Conservation (phyloP, 1,139 yeast species). For the Nakaseomyces sp. region DNA sequence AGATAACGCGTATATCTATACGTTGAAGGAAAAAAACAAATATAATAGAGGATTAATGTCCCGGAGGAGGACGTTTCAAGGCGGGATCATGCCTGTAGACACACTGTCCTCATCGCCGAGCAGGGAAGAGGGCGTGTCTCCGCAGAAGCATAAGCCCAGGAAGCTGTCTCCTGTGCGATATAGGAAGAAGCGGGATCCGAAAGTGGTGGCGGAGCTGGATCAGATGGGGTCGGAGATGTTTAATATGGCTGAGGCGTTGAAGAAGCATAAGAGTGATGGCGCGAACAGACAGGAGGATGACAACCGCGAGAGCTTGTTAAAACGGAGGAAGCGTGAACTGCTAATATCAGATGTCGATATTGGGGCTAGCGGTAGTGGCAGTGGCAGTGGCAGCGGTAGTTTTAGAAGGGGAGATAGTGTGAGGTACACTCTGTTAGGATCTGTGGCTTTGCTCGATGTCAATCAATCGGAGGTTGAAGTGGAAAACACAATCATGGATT, state of each 20-base stretch:
- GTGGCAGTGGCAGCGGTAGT: neutral
- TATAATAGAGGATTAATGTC: neutral
- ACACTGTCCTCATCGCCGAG: slow-evolving; percentile 7
- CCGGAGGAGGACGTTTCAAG: slow-evolving; percentile 5
- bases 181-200: slow-evolving; percentile 4
- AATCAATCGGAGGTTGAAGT: slow-evolving; percentile 4
- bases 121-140: neutral
- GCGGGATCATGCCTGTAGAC: slow-evolving; percentile 6
- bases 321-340: neutral
- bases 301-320: neutral
- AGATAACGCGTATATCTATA: too few species aligned
- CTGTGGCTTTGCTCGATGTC: neutral
- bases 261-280: neutral
- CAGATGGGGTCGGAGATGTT: slow-evolving; percentile 1
- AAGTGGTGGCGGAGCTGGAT: slow-evolving; percentile 4
- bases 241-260: neutral
- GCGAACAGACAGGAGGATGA: neutral
- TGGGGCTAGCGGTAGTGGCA: neutral
- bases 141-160: neutral
- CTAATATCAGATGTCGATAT: neutral
- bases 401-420: too few species aligned
- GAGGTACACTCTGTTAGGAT: neutral
- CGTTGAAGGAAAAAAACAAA: too few species aligned
- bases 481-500: neutral
- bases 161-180: slow-evolving; percentile 3